phyloP scores from a whole-genome alignment of 2,329 filamentous ascomycete genomes.

The Fusarium guadeloupense region DNA sequence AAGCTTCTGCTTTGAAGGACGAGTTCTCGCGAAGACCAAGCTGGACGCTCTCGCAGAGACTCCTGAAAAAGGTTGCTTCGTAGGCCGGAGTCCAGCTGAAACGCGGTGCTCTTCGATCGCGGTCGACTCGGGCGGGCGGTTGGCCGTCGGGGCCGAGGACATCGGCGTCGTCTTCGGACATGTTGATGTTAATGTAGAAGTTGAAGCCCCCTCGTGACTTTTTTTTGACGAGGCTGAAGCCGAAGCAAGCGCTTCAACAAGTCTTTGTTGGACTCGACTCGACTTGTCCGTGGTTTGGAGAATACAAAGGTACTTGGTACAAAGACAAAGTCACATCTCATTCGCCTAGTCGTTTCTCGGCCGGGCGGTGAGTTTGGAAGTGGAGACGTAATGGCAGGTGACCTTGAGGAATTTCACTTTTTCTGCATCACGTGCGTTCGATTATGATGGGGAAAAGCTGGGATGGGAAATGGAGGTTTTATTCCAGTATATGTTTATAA shows the following conservation, averaged over 20 bases:
- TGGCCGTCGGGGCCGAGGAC: conserved; percentile 50
- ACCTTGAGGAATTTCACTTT: conserved; percentile 38
- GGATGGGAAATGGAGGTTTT: background rate
- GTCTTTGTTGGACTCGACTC: conserved; percentile 13
- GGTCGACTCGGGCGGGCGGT: conserved; percentile 48
- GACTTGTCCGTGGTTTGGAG: background rate
- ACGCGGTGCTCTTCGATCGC: conserved; percentile 58
- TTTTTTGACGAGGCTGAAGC: conserved; percentile 20
- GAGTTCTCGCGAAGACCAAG: conserved; percentile 65
- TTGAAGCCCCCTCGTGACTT: conserved; percentile 17
- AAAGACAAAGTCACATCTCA: background rate
- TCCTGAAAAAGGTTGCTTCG: conserved; percentile 69
- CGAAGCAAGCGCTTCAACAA: conserved; percentile 34
- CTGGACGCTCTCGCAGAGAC: conserved; percentile 67
- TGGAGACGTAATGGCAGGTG: conserved; percentile 40
- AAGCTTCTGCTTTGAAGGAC: conserved; percentile 70
- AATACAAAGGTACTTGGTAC: conserved; percentile 8
- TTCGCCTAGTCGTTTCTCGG: conserved; percentile 37
- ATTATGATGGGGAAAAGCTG: conserved; percentile 46
- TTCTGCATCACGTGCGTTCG: conserved; percentile 33
- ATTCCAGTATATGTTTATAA: too few relatives aligned
- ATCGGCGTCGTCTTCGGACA: conserved; percentile 54
- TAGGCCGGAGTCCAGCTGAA: conserved; percentile 69
- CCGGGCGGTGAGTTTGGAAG: conserved; percentile 40
- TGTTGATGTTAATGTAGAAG: conserved; percentile 20